Percentiles rank a stretch among this genome's conserved stretches.
Conservation (phyloP, 106 monocot species). For the Vanilla planifolia region DNA sequence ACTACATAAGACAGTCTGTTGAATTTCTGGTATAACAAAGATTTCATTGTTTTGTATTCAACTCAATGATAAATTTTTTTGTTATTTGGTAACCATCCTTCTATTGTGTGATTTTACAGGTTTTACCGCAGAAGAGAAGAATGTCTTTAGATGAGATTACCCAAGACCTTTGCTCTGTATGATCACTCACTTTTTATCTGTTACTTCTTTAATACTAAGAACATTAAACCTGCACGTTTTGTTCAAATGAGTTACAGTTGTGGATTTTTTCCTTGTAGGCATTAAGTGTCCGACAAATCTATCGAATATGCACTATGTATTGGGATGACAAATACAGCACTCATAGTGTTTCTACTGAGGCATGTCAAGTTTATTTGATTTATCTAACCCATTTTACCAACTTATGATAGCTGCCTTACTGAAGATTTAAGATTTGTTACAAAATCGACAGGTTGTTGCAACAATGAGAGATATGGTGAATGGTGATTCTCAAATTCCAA, state of each 20-base stretch:
- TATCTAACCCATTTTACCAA: neutral
- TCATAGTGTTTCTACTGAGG: slow-evolving; percentile 91
- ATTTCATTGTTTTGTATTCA: neutral
- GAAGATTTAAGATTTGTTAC: neutral
- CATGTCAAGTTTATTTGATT: slow-evolving; percentile 10
- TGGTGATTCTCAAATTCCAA: slow-evolving; percentile 65
- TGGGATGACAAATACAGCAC: slow-evolving; percentile 99
- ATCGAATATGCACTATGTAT: slow-evolving; percentile 97
- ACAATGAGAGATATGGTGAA: slow-evolving; percentile 88
- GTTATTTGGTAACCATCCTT: neutral
- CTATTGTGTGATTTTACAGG: slow-evolving; percentile 45
- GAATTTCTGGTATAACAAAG: slow-evolving; percentile 90
- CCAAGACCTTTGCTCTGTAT: slow-evolving; percentile 94
- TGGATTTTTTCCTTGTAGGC: too few relatives aligned
- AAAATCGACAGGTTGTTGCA: slow-evolving; percentile 60
- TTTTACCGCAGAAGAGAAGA: slow-evolving; percentile 94
- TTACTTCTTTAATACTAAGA: slow-evolving; percentile 4
- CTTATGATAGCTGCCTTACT: neutral
- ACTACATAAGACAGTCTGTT: slow-evolving; percentile 93
- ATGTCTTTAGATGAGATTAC: slow-evolving; percentile 85
- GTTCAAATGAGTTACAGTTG: too few relatives aligned
- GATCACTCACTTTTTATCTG: neutral
- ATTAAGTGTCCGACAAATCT: slow-evolving; percentile 86
- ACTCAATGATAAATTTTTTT: too few relatives aligned
- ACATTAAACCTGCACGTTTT: too few relatives aligned